A percentile compares a stretch with the other conserved stretches of the same genome.
phyloP scores from a whole-genome alignment of 805 yeast genomes.

The Wickerhamomyces hampshirensis region DNA sequence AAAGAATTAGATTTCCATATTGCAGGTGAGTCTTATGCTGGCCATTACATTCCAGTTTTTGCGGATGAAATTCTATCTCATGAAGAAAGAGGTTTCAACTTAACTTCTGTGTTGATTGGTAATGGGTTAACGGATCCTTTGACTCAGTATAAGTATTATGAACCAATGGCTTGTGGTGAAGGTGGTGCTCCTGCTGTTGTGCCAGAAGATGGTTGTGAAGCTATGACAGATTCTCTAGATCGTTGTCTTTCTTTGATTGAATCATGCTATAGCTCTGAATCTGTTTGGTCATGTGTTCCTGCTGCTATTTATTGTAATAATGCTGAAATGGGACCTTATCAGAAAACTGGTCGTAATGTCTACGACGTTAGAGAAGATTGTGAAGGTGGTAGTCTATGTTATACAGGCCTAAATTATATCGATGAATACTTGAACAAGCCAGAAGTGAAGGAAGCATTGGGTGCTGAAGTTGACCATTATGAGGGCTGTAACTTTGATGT shows the following conservation, averaged over 20 bases:
- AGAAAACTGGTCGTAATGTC: conserved; percentile 81
- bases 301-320: conserved; percentile 88
- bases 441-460: conserved; percentile 74
- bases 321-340: conserved; percentile 76
- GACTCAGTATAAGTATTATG: conserved; percentile 70
- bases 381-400: conserved; percentile 68
- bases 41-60: conserved; percentile 89
- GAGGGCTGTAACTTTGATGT: conserved; percentile 75
- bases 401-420: conserved; percentile 70
- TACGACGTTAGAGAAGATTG: conserved; percentile 85
- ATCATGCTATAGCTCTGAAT: conserved; percentile 69
- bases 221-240: conserved; percentile 62
- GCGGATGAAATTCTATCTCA: conserved; percentile 75
- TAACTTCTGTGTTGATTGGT: conserved; percentile 80
- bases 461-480: conserved; percentile 82
- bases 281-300: conserved; percentile 84
- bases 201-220: conserved; percentile 72
- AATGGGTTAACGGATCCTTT: conserved; percentile 88
- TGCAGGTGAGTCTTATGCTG: conserved; percentile 93
- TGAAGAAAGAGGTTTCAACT: conserved; percentile 53
- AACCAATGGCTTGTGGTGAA: conserved; percentile 93
- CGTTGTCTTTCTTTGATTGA: conserved; percentile 75
- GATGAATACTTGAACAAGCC: conserved; percentile 75
- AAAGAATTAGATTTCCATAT: conserved; percentile 64
- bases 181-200: conserved; percentile 82